Conservation (phyloP, 805 yeast genomes). For the Yarrowia keelungensis region DNA sequence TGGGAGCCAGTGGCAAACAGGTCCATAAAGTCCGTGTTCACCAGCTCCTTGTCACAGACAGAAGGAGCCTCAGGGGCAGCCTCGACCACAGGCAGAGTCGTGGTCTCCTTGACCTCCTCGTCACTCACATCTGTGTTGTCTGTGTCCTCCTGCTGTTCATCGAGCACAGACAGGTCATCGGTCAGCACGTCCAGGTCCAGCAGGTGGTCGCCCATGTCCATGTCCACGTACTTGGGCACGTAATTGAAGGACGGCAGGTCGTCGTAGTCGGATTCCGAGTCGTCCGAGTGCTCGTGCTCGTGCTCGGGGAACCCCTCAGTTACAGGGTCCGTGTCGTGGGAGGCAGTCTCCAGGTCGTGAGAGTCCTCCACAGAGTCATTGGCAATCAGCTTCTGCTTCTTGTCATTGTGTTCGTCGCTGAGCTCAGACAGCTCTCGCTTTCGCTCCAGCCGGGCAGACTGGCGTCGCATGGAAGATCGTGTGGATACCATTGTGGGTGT, state of each 20-base stretch:
- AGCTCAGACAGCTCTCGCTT: slow-evolving; percentile 6
- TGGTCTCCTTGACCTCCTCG: slow-evolving; percentile 14
- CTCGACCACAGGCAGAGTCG: not conserved
- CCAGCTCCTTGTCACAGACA: slow-evolving; percentile 5
- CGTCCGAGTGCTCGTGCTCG: slow-evolving; percentile 6
- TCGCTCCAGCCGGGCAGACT: slow-evolving; percentile 32
- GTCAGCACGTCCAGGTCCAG: slow-evolving; percentile 27
- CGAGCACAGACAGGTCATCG: slow-evolving; percentile 17
- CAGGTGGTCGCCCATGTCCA: slow-evolving; percentile 20
- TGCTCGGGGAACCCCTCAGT: not conserved
- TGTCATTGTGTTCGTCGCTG: not conserved
- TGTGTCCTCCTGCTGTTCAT: not conserved
- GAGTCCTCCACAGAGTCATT: not conserved
- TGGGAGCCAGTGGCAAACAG: slow-evolving; percentile 1
- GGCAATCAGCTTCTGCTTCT: not conserved
- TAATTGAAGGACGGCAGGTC: slow-evolving; percentile 31
- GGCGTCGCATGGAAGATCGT: slow-evolving; percentile 33
- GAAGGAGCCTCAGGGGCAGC: not conserved
- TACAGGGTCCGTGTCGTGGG: not conserved
- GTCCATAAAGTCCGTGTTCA: slow-evolving; percentile 21
- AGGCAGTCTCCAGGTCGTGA: too few relatives aligned
- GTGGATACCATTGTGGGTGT: slow-evolving; percentile 27
- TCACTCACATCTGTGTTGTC: slow-evolving; percentile 1
- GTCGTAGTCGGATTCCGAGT: slow-evolving; percentile 33
- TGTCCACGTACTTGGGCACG: slow-evolving; percentile 35